Percentiles rank a stretch among this genome's conserved stretches.
Conservation (phyloP, 306 rosid genomes). For the Acacia acuminata region DNA sequence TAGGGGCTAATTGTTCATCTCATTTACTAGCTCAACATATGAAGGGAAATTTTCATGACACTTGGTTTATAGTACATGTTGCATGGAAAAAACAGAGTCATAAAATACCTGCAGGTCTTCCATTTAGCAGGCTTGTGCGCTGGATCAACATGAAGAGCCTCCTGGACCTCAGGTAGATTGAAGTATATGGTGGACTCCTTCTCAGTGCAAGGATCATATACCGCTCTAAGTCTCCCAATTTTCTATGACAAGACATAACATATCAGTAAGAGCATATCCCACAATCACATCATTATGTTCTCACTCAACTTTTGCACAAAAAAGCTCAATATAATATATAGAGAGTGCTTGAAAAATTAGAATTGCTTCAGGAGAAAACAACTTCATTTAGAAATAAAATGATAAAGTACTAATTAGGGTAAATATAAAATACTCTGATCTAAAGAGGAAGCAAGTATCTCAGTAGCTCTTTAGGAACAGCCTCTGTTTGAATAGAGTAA, state of each 20-base stretch:
- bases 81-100: neutral
- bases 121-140: constrained; percentile 60
- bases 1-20: neutral
- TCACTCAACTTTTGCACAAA: neutral
- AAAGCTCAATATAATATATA: neutral
- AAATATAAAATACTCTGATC: too few species aligned
- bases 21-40: neutral
- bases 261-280: constrained; percentile 26
- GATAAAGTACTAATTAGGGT: too few species aligned
- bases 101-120: constrained; percentile 86
- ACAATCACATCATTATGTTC: constrained; percentile 1
- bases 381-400: neutral
- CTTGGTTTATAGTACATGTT: neutral
- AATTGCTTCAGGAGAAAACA: constrained; percentile 6
- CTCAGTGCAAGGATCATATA: constrained; percentile 95
- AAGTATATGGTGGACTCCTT: constrained; percentile 62
- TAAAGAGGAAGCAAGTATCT: too few species aligned
- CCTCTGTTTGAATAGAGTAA: too few species aligned
- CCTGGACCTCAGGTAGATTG: constrained; percentile 82
- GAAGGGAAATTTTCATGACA: neutral
- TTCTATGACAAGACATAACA: constrained; percentile 41
- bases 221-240: constrained; percentile 51
- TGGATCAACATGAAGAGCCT: constrained; percentile 68
- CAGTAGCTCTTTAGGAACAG: too few species aligned
- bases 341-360: neutral